Evolutionary conservation across 331 rosid genomes (phyloP).

Genomic region (Quercus phellos): DNA sequence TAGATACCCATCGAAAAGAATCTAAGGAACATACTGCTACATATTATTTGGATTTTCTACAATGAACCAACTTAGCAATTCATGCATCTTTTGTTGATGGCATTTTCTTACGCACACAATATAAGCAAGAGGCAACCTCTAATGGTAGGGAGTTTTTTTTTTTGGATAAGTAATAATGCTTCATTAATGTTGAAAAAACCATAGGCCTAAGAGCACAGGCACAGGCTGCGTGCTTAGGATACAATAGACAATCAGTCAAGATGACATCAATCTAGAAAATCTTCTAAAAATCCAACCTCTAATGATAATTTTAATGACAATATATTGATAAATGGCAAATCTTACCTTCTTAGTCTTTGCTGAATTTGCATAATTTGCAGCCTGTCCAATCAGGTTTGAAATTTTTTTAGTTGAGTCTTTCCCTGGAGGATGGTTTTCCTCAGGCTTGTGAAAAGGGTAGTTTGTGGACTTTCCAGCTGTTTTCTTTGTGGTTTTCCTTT

Average conservation of each 20-base stretch:
- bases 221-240: too few species aligned
- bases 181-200: too few species aligned
- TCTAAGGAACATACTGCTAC: neutral
- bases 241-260: too few species aligned
- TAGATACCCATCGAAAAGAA: neutral
- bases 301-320: neutral
- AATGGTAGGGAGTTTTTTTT: neutral
- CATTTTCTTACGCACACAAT: neutral
- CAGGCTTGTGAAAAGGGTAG: conserved; percentile 82
- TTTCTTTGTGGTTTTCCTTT: conserved; percentile 80
- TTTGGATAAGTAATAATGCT: too few species aligned
- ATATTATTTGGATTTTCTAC: neutral
- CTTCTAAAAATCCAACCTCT: neutral
- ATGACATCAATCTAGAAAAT: too few species aligned
- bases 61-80: neutral
- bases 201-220: too few species aligned
- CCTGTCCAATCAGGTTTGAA: conserved; percentile 86
- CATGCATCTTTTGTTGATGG: neutral
- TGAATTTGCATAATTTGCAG: conserved; percentile 83
- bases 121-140: conserved; percentile 1
- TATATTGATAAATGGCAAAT: conserved; percentile 20
- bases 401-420: conserved; percentile 87
- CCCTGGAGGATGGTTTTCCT: conserved; percentile 94
- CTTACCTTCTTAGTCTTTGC: conserved; percentile 77
- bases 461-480: conserved; percentile 59